Conservation (phyloP, 148 eudicot genomes). For the Talinum fruticosum region DNA sequence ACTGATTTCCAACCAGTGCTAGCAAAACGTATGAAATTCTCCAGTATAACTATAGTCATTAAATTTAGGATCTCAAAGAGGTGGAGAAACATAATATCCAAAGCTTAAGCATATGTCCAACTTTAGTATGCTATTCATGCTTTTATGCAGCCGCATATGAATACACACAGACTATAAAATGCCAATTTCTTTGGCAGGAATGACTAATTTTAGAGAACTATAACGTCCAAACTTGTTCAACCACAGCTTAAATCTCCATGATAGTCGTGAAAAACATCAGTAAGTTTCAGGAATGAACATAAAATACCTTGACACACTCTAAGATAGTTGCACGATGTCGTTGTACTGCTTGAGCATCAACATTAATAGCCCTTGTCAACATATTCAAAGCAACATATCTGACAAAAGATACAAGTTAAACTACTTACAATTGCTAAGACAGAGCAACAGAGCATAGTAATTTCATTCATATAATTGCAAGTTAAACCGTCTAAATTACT, state of each 20-base stretch:
- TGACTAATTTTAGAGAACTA: background rate
- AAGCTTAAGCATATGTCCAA: background rate
- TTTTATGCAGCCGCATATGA: constrained; percentile 1
- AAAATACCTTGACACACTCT: constrained; percentile 95
- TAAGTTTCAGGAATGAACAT: constrained; percentile 4
- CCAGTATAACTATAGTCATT: background rate
- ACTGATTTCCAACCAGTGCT: too few species aligned
- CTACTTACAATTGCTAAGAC: background rate
- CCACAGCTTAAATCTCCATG: background rate
- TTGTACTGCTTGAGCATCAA: constrained; percentile 97
- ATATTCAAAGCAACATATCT: constrained; percentile 98
- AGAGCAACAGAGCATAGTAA: constrained; percentile 3
- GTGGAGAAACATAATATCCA: background rate
- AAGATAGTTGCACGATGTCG: constrained; percentile 90
- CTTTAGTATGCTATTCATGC: background rate
- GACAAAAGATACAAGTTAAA: constrained; percentile 18
- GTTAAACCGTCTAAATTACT: background rate
- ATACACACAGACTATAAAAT: background rate
- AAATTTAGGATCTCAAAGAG: background rate
- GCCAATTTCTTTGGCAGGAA: background rate
- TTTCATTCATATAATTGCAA: background rate
- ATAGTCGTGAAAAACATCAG: background rate
- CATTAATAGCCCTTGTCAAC: constrained; percentile 87
- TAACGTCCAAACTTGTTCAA: background rate
- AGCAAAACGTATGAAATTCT: background rate